Evolutionary conservation across 2,329 filamentous ascomycete genomes (phyloP).

Genomic region (Aspergillus caelatus): DNA sequence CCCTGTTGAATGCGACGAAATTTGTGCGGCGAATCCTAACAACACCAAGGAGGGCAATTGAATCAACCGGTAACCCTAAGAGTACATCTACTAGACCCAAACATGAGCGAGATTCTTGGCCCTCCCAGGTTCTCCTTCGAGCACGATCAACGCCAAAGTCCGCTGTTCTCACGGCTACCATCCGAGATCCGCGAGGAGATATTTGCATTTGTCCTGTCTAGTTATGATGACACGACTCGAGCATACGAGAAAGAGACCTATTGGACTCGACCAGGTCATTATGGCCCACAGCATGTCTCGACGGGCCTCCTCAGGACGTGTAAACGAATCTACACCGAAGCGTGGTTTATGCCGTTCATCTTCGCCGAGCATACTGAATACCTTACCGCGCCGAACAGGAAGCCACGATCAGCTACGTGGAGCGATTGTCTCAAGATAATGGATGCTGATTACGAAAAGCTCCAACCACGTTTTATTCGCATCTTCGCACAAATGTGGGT

Average conservation of each 20-base stretch:
- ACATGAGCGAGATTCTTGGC: background rate
- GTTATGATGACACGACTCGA: slow-evolving; percentile 36
- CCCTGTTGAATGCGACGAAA: too few species aligned
- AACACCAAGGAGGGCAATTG: background rate
- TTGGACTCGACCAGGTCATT: slow-evolving; percentile 48
- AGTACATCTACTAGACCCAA: background rate
- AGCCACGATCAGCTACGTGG: slow-evolving; percentile 25
- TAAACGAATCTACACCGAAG: slow-evolving; percentile 46
- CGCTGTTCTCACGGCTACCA: slow-evolving; percentile 46
- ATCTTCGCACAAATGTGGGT: slow-evolving; percentile 50
- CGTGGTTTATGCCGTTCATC: slow-evolving; percentile 48
- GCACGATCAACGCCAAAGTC: slow-evolving; percentile 14
- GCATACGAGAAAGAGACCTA: slow-evolving; percentile 36
- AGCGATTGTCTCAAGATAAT: slow-evolving; percentile 20
- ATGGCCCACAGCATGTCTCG: slow-evolving; percentile 39
- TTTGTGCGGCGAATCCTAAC: too few species aligned
- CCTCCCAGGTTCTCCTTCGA: background rate
- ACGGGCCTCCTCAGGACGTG: slow-evolving; percentile 48
- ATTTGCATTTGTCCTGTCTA: slow-evolving; percentile 46
- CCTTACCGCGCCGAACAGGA: slow-evolving; percentile 33
- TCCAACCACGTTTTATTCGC: slow-evolving; percentile 38
- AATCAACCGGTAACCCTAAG: background rate
- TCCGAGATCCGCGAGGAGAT: slow-evolving; percentile 55
- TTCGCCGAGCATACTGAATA: slow-evolving; percentile 46
- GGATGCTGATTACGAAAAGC: slow-evolving; percentile 22